A percentile compares a stretch with the other conserved stretches of the same genome.
Conservation (phyloP, 2,329 filamentous ascomycete genomes). For the Ophiostoma sp. region DNA sequence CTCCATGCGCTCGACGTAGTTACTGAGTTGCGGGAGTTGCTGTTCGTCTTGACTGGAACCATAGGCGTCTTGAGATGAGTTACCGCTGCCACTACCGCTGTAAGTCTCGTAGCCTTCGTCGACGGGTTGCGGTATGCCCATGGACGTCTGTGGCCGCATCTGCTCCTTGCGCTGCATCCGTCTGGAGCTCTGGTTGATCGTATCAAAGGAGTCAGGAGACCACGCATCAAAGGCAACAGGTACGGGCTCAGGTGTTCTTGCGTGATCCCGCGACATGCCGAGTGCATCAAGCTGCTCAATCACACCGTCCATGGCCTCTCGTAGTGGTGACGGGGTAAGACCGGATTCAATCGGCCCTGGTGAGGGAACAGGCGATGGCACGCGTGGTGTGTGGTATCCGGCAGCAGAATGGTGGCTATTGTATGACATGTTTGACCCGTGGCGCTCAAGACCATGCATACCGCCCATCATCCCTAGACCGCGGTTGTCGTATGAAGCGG, state of each 20-base stretch:
- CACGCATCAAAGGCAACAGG: conserved; percentile 67
- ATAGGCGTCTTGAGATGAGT: conserved; percentile 51
- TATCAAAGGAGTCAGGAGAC: conserved; percentile 84
- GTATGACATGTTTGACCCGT: conserved; percentile 44
- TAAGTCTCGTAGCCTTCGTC: conserved; percentile 64
- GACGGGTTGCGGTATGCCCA: conserved; percentile 61
- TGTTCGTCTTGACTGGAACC: conserved; percentile 50
- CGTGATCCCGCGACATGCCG: conserved; percentile 58
- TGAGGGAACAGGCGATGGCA: conserved; percentile 66
- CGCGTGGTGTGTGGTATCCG: conserved; percentile 56
- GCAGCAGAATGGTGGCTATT: conserved; percentile 33
- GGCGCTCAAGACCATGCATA: conserved; percentile 32
- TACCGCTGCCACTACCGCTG: conserved; percentile 47
- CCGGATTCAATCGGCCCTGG: conserved; percentile 60
- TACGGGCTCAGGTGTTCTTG: conserved; percentile 49
- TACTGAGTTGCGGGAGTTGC: conserved; percentile 70
- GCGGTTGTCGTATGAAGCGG: conserved; percentile 37
- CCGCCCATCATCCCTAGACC: conserved; percentile 1
- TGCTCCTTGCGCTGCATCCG: conserved; percentile 37
- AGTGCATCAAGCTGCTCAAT: conserved; percentile 94
- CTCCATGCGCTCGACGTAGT: conserved; percentile 92
- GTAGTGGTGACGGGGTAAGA: conserved; percentile 84
- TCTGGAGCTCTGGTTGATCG: conserved; percentile 47
- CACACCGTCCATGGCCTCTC: conserved; percentile 96
- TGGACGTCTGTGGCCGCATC: conserved; percentile 68